phyloP scores from a whole-genome alignment of 495 filamentous ascomycete genomes.

The Terfezia claveryi region DNA sequence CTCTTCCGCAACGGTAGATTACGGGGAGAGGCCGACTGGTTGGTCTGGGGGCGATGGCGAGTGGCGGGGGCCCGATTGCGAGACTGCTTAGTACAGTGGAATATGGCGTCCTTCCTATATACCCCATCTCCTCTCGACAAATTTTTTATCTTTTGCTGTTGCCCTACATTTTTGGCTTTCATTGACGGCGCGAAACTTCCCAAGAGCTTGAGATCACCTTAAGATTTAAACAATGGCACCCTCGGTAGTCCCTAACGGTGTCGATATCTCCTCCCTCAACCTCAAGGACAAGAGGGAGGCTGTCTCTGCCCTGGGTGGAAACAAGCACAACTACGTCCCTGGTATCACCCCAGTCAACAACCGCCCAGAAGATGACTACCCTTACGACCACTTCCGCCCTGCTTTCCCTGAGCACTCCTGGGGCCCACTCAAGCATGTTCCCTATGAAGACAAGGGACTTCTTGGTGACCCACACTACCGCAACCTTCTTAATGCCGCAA shows the following conservation, averaged over 20 bases:
- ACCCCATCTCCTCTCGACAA: neutral
- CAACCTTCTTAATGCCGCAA: slow-evolving; percentile 23
- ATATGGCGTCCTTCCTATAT: neutral
- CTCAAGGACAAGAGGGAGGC: neutral
- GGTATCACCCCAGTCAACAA: neutral
- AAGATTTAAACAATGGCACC: neutral
- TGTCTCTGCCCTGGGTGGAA: neutral
- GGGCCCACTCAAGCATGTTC: slow-evolving; percentile 28
- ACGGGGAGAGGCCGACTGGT: too few species aligned
- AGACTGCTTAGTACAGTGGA: too few species aligned
- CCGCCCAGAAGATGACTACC: slow-evolving; percentile 29
- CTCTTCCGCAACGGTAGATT: too few species aligned
- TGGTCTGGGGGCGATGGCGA: too few species aligned
- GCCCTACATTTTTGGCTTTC: neutral
- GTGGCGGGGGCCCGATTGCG: neutral
- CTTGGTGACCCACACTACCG: slow-evolving; percentile 33
- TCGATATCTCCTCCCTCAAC: neutral
- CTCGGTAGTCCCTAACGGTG: neutral
- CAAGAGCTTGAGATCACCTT: too few species aligned
- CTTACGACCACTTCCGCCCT: slow-evolving; percentile 33
- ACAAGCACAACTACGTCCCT: neutral
- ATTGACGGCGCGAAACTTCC: neutral
- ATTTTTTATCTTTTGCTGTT: neutral
- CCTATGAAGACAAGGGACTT: slow-evolving; percentile 34
- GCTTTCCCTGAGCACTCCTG: slow-evolving; percentile 35